Percentiles rank a stretch among this genome's conserved stretches.
phyloP scores from a whole-genome alignment of 1,284 basidiomycete species.

The Boletellus deceptivus region DNA sequence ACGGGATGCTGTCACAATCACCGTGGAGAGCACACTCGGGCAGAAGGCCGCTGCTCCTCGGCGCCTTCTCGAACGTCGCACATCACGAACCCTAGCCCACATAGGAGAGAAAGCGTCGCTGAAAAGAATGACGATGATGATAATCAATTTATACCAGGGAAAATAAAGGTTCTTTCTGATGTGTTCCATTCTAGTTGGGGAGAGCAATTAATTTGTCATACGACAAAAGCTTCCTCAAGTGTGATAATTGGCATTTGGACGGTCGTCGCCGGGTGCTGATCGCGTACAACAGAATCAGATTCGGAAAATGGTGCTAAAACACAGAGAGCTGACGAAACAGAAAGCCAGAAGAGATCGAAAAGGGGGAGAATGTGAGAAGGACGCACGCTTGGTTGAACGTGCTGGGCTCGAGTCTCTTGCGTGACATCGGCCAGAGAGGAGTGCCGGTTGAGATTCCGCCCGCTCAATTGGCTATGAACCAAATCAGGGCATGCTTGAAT shows the following conservation, averaged over 20 bases:
- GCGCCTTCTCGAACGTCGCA: too few species aligned
- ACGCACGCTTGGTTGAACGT: background rate
- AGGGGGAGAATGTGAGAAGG: background rate
- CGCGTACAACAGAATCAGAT: too few species aligned
- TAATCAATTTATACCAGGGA: background rate
- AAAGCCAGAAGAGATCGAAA: background rate
- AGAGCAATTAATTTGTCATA: conserved; percentile 9
- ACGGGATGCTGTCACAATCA: too few species aligned
- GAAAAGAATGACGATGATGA: too few species aligned
- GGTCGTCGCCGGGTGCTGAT: too few species aligned
- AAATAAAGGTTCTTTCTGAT: background rate
- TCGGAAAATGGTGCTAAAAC: too few species aligned
- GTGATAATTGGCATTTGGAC: too few species aligned
- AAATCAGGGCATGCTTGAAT: conserved; percentile 23
- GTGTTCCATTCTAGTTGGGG: background rate
- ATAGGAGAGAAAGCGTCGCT: background rate
- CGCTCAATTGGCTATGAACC: conserved; percentile 37
- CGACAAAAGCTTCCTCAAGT: conserved; percentile 19
- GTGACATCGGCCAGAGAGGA: conserved; percentile 7
- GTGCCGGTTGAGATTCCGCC: conserved; percentile 24
- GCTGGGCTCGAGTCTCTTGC: background rate
- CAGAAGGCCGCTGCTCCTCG: too few species aligned
- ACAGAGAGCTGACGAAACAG: background rate
- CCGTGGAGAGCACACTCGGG: too few species aligned
- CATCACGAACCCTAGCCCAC: too few species aligned